Conservation (phyloP, 2,329 filamentous ascomycete species). For the Fusarium setosum region DNA sequence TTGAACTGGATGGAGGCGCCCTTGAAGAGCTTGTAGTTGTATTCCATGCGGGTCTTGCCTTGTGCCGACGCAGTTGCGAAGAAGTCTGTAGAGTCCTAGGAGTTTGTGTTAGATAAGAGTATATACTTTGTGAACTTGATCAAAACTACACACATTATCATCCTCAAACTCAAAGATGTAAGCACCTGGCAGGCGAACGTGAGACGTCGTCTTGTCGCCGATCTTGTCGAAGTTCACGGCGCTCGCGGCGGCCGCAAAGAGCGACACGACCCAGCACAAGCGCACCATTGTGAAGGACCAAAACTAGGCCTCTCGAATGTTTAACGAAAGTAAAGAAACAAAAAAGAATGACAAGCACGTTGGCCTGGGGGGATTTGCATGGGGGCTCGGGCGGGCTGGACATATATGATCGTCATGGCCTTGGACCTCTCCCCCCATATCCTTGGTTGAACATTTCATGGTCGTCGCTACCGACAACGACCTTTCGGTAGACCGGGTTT, state of each 20-base stretch:
- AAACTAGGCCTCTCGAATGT: no score
- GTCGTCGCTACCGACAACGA: conserved; percentile 3
- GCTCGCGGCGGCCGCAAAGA: conserved; percentile 49
- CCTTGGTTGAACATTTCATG: background rate
- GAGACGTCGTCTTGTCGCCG: conserved; percentile 31
- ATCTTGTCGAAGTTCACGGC: conserved; percentile 42
- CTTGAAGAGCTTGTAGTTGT: conserved; percentile 64
- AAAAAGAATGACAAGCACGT: background rate
- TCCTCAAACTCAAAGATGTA: conserved; percentile 67
- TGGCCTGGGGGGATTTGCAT: background rate
- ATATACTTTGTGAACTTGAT: background rate
- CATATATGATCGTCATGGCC: conserved; percentile 35
- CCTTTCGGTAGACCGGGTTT: background rate
- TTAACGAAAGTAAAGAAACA: conserved; percentile 1
- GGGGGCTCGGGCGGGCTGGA: background rate
- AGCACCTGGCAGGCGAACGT: conserved; percentile 54
- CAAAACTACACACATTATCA: conserved; percentile 52
- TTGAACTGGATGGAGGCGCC: conserved; percentile 65
- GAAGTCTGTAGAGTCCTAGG: conserved; percentile 31
- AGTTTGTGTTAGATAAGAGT: background rate
- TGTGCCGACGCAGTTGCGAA: conserved; percentile 34
- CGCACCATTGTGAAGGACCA: conserved; percentile 48
- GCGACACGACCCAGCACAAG: conserved; percentile 46
- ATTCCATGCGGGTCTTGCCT: conserved; percentile 59
- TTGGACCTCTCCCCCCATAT: no score